Base-by-base conservation (phyloP, 2,329 filamentous ascomycete species). In the Aspergillus tanneri region DNA sequence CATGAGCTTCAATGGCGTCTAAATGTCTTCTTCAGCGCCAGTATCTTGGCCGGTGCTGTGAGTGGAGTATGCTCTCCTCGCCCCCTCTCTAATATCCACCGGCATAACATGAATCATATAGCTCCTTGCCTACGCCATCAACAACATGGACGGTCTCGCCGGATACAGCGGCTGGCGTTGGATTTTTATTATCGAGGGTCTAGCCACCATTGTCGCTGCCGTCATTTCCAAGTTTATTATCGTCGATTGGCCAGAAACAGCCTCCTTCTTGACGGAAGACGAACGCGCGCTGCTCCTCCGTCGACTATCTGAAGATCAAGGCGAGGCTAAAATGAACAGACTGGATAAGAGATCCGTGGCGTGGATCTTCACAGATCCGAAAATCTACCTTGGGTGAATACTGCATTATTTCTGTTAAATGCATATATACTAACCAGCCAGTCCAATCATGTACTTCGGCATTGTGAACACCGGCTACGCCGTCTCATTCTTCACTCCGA, bases 371-470 rank as follows among this genome's bases (percentile, higher is more conserved):
- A 52, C 45, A 1, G 77, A 79, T 32, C 43, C 54, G 23, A 63
- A 63, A 45, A 49, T 63, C 4, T 76, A 73, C 56, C 65, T 74
- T 9, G 69, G 68, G 49, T 66, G 58, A 59, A 62, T 66, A 14
- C 19, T n/a, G 18, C 21, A 19, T 22, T 30, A 10, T 67, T 11
- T 28, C 14, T 6, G 19, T 18, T 22, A 11, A 10, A 41, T 34
- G 2, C 23, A 21, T 16, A 24, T 36, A 37, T 35, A 5, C 23
- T 43, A 9, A 65, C 49, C 59, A 32, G 34, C 24, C 44, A 70
- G 68, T 8, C 55, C 85, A 4, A 72, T 85, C 41, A 80, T 87
- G 25, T 83, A 83, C 58, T 84, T 84, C 73, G 81, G 83, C 7
- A 81, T 85, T 39, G 71, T 75, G 25, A 74, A 70, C 23, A 71